Base-by-base conservation (phyloP, 805 yeast genomes). In the Henningerozyma blattae region DNA sequence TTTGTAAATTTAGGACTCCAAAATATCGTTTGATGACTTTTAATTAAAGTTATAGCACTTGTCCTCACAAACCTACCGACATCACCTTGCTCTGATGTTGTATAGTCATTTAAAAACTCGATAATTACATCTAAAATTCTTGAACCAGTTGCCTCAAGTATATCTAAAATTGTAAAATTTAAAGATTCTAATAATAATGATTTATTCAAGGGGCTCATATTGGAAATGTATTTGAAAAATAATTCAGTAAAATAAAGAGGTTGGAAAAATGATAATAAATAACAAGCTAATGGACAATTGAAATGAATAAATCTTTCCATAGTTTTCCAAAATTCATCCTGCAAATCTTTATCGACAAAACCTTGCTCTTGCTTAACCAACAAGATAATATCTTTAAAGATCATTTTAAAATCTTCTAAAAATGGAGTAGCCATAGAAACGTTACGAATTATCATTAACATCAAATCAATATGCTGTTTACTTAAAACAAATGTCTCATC, bases 21-120 rank as follows among this genome's bases (percentile, higher is more conserved):
- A 26, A 44, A 42, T 4, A 36, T 20, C 2, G 27, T 27, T 12
- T 15, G 22, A 18, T 38, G 34, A 25, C 31, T 35, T 10, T 15
- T 28, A 17, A 30, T 28, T 27, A 55, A 46, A 15, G 18, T 18
- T 0, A 33, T 31, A 3, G 77, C 61, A 0, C 77, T 65, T 1
- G 50, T 41, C 31, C 97, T 60, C 1, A 85, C 69, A 45, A 74
- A 68, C 31, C 83, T 72, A 2, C 97, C 97, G n/a, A 86, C 87
- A 58, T 87, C 97, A 8, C 97, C 97, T 47, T 83, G 80, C 18
- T 72, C 72, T 0, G 89, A 81, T 2, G 70, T 59, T 0, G 94
- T 72, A 51, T 86, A 85, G 46, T 87, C 95, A 40, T 78, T 77
- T 12, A 89, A 54, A 22, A 72, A 68, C 2, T 40, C 5, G 5